Evolutionary conservation across 345 rosid species (phyloP).

Genomic region (Tarenaya hassleriana): DNA sequence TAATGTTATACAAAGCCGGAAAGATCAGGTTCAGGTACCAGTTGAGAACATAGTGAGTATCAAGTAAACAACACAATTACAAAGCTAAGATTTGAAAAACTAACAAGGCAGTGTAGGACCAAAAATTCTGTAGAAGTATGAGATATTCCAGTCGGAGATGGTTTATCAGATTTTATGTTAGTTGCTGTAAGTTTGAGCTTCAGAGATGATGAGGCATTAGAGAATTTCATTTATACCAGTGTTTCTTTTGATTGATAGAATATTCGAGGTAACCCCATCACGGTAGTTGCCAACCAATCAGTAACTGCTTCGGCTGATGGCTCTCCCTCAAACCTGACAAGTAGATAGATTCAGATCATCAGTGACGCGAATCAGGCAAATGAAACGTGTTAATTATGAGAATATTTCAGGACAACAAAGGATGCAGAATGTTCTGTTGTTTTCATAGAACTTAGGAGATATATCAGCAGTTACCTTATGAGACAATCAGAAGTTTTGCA

Average conservation of each 20-base stretch:
- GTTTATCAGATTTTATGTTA: constrained; percentile 2
- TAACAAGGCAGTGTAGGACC: constrained; percentile 8
- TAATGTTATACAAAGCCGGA: constrained; percentile 10
- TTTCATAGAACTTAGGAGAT: too few relatives aligned
- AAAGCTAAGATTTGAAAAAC: too few relatives aligned
- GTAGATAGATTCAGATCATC: neutral
- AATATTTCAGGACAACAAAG: constrained; percentile 4
- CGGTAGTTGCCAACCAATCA: constrained; percentile 73
- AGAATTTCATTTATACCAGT: constrained; percentile 41
- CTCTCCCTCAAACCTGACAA: constrained; percentile 66
- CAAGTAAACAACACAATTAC: too few relatives aligned
- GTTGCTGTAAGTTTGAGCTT: constrained; percentile 4
- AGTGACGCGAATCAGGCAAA: constrained; percentile 1
- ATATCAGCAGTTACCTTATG: constrained; percentile 49
- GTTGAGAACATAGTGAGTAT: neutral
- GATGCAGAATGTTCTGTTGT: neutral
- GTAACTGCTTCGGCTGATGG: constrained; percentile 65
- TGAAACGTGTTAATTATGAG: neutral
- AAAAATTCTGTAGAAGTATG: constrained; percentile 1
- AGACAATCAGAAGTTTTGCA: constrained; percentile 67
- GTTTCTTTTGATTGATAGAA: constrained; percentile 77
- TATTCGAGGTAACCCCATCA: constrained; percentile 78
- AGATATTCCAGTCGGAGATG: constrained; percentile 13
- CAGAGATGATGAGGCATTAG: neutral
- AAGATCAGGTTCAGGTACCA: neutral